Conservation (phyloP, 2,329 filamentous ascomycete species). For the Geosmithia putterillii region DNA sequence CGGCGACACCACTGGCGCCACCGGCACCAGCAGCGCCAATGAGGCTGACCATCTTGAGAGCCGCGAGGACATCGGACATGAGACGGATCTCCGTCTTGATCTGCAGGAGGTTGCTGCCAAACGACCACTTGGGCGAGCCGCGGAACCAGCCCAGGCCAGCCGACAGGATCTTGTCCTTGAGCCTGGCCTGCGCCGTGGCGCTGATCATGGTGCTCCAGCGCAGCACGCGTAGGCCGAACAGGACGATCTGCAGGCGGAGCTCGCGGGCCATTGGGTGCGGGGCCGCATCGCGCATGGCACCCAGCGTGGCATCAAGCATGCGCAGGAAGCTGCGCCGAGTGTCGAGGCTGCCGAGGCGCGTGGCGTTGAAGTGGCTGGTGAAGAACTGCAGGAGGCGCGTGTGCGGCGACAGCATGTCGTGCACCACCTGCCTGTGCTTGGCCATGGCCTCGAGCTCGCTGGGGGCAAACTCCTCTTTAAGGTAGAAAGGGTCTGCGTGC, state of each 20-base stretch:
- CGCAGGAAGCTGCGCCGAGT: constrained; percentile 73
- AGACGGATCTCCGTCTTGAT: constrained; percentile 84
- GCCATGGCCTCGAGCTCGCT: constrained; percentile 67
- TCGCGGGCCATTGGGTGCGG: constrained; percentile 83
- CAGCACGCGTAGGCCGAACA: constrained; percentile 72
- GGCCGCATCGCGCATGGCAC: constrained; percentile 56
- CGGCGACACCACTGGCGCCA: constrained; percentile 36
- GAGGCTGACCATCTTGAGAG: constrained; percentile 51
- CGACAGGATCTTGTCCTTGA: constrained; percentile 83
- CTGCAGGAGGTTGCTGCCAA: constrained; percentile 86
- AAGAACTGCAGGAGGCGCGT: constrained; percentile 79
- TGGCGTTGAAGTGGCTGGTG: constrained; percentile 88
- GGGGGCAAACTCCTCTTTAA: constrained; percentile 85
- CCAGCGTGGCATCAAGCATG: constrained; percentile 66
- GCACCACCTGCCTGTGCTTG: constrained; percentile 65
- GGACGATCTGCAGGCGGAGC: constrained; percentile 76
- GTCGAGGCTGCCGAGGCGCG: constrained; percentile 71
- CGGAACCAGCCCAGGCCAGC: constrained; percentile 85
- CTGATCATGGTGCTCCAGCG: constrained; percentile 56
- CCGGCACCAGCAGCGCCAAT: constrained; percentile 42
- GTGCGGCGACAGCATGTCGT: constrained; percentile 79
- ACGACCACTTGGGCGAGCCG: constrained; percentile 78
- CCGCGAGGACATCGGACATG: constrained; percentile 59
- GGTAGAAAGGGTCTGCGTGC: constrained; percentile 78
- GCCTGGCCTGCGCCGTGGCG: constrained; percentile 57